These are phyloP conservation scores for Chrysanthemum lavandulifolium DNA, from an alignment of 129 eudicot species.

Conservation along the genomic window DNA sequence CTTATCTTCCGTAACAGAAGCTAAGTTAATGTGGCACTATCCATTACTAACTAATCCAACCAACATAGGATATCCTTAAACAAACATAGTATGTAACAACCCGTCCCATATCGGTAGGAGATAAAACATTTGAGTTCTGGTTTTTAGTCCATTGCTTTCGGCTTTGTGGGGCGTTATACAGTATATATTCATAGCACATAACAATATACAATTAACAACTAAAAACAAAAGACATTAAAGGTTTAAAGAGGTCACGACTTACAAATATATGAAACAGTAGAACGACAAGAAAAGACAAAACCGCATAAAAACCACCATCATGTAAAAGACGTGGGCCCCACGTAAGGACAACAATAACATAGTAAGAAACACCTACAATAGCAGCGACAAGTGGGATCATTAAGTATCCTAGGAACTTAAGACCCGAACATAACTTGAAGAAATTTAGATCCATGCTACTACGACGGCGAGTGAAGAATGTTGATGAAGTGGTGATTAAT, in stretches of 20 bases:
- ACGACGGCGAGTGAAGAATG: neutral
- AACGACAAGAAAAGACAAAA: conserved; percentile 38
- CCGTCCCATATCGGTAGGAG: neutral
- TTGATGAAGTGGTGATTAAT: neutral
- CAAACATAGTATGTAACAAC: too few species aligned
- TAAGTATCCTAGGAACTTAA: conserved; percentile 70
- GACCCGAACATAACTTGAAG: conserved; percentile 72
- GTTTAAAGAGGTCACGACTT: conserved; percentile 3
- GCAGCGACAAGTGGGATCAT: conserved; percentile 66
- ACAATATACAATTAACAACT: too few species aligned
- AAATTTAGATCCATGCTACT: conserved; percentile 52
- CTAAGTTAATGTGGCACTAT: too few species aligned
- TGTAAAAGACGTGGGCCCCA: conserved; percentile 56
- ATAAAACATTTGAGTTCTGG: neutral
- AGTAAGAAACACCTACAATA: conserved; percentile 55
- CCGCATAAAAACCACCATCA: conserved; percentile 50
- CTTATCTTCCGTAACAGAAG: neutral
- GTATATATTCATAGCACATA: neutral
- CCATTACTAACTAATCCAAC: too few species aligned
- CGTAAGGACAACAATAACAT: conserved; percentile 64
- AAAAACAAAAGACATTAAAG: neutral
- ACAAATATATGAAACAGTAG: conserved; percentile 64
- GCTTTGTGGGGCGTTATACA: too few species aligned
- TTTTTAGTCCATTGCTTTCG: too few species aligned
- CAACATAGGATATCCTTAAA: too few species aligned